Base-by-base conservation (phyloP, 257 asterid species). In the Cinchona pubescens region DNA sequence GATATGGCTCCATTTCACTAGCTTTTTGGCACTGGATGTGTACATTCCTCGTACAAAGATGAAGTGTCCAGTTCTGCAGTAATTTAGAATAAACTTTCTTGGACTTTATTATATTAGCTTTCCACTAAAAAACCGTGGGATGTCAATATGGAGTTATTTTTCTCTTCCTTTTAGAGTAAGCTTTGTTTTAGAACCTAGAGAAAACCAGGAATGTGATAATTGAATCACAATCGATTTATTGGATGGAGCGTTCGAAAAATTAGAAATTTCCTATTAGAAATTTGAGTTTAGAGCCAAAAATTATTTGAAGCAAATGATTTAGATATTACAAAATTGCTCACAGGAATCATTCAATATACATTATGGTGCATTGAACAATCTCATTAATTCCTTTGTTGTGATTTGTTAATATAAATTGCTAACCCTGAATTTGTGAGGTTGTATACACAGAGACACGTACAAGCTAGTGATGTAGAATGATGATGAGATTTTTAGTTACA, bases 291-390 rank as follows among this genome's bases (percentile, higher is more conserved):
- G 40, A 61, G 40, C 40, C 40, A 30, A 40, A 61, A 9, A 29
- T 29, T 15, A 61, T 15, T 16, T 3, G 12, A 61, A 3, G 0
- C 2, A 21, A 30, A 29, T 29, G 1, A 16, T 61, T 60, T 30
- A 14, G 45, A 40, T 40, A 32, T 49, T 23, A 35, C 21, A 48
- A 70, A 40, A 32, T 70, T 43, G 75, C 64, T 32, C 46, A 43
- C 56, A 19, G 67, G 66, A 56, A 37, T 25, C 67, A 38, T 18
- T 56, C 67, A 56, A 37, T 67, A 40, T 72, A 56, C 38, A 38
- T 72, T 72, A 40, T 35, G 67, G 55, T 27, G 55, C 67, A 38
- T 35, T 56, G 51, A 56, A 55, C 19, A 25, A 67, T 42, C 0
- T n/a, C 53, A 56, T 72, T 37, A 5, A 25, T 56, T 38, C 29